Evolutionary conservation across 2,329 filamentous ascomycete species (phyloP).

Genomic region (Aspergillus caelatus): DNA sequence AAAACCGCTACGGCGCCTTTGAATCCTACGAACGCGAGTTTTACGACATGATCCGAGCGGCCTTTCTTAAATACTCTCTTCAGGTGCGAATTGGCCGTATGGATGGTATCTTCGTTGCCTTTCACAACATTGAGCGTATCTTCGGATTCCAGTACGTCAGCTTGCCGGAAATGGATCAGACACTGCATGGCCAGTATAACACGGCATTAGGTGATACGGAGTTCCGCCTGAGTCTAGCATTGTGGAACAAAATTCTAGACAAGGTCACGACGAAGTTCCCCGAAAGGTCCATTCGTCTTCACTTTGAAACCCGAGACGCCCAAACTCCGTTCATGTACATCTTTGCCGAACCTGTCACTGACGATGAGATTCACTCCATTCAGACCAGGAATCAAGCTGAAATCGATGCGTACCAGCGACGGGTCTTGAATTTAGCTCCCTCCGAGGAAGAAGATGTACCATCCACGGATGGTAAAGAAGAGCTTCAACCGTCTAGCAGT

Average conservation of each 20-base stretch:
- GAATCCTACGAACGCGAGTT: conserved; percentile 96
- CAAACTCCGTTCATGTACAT: conserved; percentile 76
- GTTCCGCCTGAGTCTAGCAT: conserved; percentile 76
- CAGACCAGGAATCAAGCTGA: conserved; percentile 68
- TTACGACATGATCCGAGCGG: conserved; percentile 92
- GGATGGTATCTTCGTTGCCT: conserved; percentile 98
- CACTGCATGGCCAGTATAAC: conserved; percentile 77
- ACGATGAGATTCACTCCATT: conserved; percentile 71
- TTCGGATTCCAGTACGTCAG: conserved; percentile 97
- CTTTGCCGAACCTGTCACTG: conserved; percentile 81
- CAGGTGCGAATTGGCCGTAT: conserved; percentile 97
- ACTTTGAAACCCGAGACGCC: conserved; percentile 74
- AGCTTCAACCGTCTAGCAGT: not conserved
- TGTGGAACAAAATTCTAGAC: conserved; percentile 80
- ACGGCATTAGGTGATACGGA: conserved; percentile 74
- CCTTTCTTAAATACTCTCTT: conserved; percentile 94
- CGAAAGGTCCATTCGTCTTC: conserved; percentile 71
- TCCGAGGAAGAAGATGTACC: conserved; percentile 14
- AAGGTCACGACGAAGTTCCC: conserved; percentile 76
- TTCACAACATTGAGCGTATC: conserved; percentile 90
- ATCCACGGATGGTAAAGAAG: not conserved
- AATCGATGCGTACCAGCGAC: conserved; percentile 68
- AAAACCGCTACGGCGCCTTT: conserved; percentile 71
- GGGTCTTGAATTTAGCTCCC: conserved; percentile 40
- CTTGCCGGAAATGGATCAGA: conserved; percentile 82